Percentiles rank a stretch among this genome's conserved stretches.
These are phyloP conservation scores for Phytophthora hibernalis DNA, from an alignment of 352 stramenopile genomes.

Conservation along the genomic window DNA sequence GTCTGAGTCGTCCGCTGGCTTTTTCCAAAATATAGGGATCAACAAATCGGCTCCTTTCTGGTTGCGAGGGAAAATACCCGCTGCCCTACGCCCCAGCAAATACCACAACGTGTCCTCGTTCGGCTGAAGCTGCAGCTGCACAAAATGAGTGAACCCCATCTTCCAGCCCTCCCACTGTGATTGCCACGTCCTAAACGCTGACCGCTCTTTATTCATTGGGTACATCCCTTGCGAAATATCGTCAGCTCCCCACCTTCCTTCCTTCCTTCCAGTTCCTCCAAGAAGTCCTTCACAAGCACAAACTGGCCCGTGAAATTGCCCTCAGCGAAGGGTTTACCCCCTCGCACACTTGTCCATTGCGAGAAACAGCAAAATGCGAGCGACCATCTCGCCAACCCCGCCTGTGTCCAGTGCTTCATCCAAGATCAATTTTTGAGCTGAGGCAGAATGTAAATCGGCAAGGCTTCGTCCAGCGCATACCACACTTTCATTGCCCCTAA, in stretches of 20 bases:
- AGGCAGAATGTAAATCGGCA: slow-evolving; percentile 5
- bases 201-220: background rate
- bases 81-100: slow-evolving; percentile 35
- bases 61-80: slow-evolving; percentile 20
- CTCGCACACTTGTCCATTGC: slow-evolving; percentile 14
- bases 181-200: slow-evolving; percentile 6
- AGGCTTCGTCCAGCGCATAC: background rate
- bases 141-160: slow-evolving; percentile 44
- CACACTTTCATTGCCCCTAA: slow-evolving; percentile 14
- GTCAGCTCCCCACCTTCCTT: background rate
- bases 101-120: slow-evolving; percentile 29
- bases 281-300: slow-evolving; percentile 6
- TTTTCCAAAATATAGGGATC: slow-evolving; percentile 19
- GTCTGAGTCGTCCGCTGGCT: background rate
- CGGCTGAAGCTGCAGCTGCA: slow-evolving; percentile 26
- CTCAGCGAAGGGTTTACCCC: background rate
- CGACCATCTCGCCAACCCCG: slow-evolving; percentile 8
- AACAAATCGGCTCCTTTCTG: slow-evolving; percentile 18
- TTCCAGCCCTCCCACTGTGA: slow-evolving; percentile 27
- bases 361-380: slow-evolving; percentile 15
- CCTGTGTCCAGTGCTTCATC: slow-evolving; percentile 11
- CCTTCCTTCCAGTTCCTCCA: slow-evolving; percentile 1
- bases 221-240: background rate
- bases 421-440: slow-evolving; percentile 16
- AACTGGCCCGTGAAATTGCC: background rate